A percentile compares a stretch with the other conserved stretches of the same genome.
These are phyloP conservation scores for Tetracentron sinense DNA, from an alignment of 164 flowering plant species.

Conservation along the genomic window DNA sequence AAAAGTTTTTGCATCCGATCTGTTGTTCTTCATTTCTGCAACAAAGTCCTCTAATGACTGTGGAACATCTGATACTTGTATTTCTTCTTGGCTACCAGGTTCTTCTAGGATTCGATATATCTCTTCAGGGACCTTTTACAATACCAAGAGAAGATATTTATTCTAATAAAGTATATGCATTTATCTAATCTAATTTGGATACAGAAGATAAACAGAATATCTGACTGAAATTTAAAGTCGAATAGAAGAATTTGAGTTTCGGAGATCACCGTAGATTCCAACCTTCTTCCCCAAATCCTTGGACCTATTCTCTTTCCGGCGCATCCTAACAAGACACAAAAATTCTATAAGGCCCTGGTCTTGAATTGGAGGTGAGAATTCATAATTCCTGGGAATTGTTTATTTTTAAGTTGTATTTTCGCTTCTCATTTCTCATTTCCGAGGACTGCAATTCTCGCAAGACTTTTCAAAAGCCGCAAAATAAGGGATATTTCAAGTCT, in stretches of 20 bases:
- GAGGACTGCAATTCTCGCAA: too few species aligned
- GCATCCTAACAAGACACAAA: conserved; percentile 51
- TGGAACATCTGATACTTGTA: conserved; percentile 51
- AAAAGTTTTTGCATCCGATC: conserved; percentile 62
- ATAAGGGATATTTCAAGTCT: too few species aligned
- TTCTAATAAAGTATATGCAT: background rate
- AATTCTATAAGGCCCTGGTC: too few species aligned
- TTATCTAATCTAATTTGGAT: too few species aligned
- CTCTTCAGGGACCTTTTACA: conserved; percentile 73
- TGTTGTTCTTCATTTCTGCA: conserved; percentile 49
- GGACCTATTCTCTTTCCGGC: conserved; percentile 81
- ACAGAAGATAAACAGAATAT: background rate
- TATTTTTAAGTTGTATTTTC: too few species aligned
- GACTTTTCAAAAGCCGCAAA: too few species aligned
- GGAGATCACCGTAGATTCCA: conserved; percentile 50
- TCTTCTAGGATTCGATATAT: conserved; percentile 65
- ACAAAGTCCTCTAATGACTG: conserved; percentile 75
- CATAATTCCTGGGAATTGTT: too few species aligned
- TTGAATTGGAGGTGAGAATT: too few species aligned
- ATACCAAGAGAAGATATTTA: background rate
- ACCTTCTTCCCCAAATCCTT: conserved; percentile 60
- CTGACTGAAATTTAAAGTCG: too few species aligned
- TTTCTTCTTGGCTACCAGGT: conserved; percentile 31
- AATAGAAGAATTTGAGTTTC: background rate
- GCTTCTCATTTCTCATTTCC: too few species aligned